phyloP scores from a whole-genome alignment of 306 rosid genomes.

The Luffa aegyptiaca region DNA sequence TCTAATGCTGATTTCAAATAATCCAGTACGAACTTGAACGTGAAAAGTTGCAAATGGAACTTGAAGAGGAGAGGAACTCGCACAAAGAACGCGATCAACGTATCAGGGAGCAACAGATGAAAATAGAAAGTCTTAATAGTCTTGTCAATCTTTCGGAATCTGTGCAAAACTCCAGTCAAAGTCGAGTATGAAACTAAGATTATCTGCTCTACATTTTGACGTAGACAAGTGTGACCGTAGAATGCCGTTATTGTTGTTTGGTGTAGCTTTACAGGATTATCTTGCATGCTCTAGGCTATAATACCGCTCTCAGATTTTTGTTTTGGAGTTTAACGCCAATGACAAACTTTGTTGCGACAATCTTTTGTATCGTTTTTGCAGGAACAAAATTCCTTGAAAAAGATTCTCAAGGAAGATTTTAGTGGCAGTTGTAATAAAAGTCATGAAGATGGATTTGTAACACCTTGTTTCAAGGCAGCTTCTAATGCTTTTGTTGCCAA shows the following conservation, averaged over 20 bases:
- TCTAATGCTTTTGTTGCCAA: conserved; percentile 63
- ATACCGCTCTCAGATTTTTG: neutral
- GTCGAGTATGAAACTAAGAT: conserved; percentile 40
- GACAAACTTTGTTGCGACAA: neutral
- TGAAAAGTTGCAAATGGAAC: conserved; percentile 73
- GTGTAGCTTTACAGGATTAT: neutral
- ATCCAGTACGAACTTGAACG: conserved; percentile 79
- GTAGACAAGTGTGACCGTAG: neutral
- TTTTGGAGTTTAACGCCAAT: neutral
- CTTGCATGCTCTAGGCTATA: neutral
- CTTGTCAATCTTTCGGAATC: conserved; percentile 35
- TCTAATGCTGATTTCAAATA: conserved; percentile 16
- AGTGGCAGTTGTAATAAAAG: conserved; percentile 32
- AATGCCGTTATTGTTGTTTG: neutral
- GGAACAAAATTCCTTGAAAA: conserved; percentile 43
- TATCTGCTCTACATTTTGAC: neutral
- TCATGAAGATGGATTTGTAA: conserved; percentile 53
- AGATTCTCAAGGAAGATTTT: conserved; percentile 30
- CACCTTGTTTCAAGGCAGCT: conserved; percentile 63
- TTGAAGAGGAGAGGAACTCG: conserved; percentile 78
- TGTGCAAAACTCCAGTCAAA: conserved; percentile 40
- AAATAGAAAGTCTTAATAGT: conserved; percentile 42
- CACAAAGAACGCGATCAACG: conserved; percentile 44
- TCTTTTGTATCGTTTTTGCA: conserved; percentile 4
- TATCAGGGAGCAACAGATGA: conserved; percentile 53